These are phyloP conservation scores for Xylariaceae sp. DNA, from an alignment of 2,329 filamentous ascomycete species.

Conservation along the genomic window DNA sequence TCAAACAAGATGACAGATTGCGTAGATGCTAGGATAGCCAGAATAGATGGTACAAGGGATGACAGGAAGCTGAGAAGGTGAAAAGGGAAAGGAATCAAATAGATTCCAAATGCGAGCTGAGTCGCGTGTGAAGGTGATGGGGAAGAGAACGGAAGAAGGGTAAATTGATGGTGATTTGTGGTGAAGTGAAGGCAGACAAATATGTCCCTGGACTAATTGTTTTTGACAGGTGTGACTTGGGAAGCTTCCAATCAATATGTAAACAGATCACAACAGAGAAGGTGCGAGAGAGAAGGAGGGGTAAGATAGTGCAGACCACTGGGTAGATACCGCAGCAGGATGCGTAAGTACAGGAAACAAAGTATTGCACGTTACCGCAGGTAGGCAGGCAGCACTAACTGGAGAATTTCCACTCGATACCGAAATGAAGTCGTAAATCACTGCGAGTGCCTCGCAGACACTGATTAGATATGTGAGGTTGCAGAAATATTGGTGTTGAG, in stretches of 20 bases:
- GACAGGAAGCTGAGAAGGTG: constrained; percentile 13
- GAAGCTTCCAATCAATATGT: constrained; percentile 8
- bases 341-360: no score
- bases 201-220: no score
- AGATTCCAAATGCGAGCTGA: no score
- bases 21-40: constrained; percentile 30
- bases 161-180: constrained; percentile 6
- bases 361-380: no score
- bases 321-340: not conserved
- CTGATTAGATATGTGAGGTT: no score
- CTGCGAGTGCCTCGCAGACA: no score
- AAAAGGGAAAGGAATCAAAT: constrained; percentile 11
- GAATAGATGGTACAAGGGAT: constrained; percentile 26
- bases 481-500: no score
- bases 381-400: no score
- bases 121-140: constrained; percentile 2
- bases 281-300: constrained; percentile 4
- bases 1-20: constrained; percentile 27
- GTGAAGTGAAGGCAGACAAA: no score
- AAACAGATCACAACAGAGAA: constrained; percentile 11
- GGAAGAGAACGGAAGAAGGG: constrained; percentile 4
- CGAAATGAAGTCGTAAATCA: no score
- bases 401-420: no score
- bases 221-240: constrained; percentile 10
- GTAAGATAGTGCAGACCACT: no score